These are phyloP conservation scores for Mortierella alpina DNA, from an alignment of 192 early-diverging fungal species.

Conservation along the genomic window DNA sequence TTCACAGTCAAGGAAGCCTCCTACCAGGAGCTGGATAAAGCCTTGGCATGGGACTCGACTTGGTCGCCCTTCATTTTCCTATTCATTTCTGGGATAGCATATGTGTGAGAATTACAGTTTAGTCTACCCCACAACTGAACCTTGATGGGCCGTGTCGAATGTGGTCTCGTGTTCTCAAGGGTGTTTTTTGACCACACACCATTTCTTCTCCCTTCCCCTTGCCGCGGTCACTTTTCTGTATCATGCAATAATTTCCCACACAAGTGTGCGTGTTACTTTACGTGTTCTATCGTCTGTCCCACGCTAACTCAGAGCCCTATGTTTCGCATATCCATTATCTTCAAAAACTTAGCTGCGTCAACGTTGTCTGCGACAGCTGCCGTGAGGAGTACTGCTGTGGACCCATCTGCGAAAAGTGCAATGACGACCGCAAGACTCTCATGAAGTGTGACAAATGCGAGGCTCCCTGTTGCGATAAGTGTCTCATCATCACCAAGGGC, in stretches of 20 bases:
- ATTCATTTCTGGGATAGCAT: not conserved
- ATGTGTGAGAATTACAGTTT: conserved; percentile 12
- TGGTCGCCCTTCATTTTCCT: too few relatives aligned
- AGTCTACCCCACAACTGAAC: conserved; percentile 18
- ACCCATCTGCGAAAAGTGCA: conserved; percentile 48
- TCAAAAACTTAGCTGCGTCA: conserved; percentile 24
- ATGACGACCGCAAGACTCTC: conserved; percentile 31
- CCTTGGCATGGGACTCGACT: not conserved
- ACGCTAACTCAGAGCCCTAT: not conserved
- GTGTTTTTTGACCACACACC: not conserved
- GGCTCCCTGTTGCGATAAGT: conserved; percentile 43
- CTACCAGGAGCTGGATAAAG: too few relatives aligned
- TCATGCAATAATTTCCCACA: conserved; percentile 48
- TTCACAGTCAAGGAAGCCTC: not conserved
- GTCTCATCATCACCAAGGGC: conserved; percentile 52
- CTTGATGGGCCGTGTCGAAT: conserved; percentile 8
- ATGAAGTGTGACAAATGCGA: conserved; percentile 48
- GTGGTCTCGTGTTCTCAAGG: conserved; percentile 9
- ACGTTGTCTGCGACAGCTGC: conserved; percentile 53
- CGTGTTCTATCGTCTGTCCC: not conserved
- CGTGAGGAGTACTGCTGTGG: conserved; percentile 54
- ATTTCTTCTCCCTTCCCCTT: too few relatives aligned
- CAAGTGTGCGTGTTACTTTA: not conserved
- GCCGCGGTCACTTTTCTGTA: not conserved
- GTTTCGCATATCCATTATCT: not conserved